Conservation (phyloP, 495 filamentous ascomycete species). For the Penicillium silybi region DNA sequence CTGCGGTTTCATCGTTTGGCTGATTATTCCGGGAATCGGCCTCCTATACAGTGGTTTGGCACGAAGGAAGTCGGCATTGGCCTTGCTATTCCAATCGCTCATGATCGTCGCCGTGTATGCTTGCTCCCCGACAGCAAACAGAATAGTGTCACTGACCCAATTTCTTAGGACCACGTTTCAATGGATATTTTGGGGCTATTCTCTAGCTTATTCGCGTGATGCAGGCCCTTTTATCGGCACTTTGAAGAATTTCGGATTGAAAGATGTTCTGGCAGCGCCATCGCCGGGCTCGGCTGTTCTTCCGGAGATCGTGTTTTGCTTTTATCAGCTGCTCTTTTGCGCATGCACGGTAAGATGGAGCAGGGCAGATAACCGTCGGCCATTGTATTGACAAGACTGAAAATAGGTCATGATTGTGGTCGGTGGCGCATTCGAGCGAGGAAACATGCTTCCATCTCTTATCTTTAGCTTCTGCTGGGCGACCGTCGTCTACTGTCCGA, state of each 20-base stretch:
- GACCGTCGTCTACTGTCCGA: constrained; percentile 56
- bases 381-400: too few species aligned
- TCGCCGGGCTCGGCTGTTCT: constrained; percentile 45
- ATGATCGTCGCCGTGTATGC: constrained; percentile 44
- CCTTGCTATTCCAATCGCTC: constrained; percentile 56
- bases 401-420: constrained; percentile 46
- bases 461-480: constrained; percentile 58
- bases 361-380: too few species aligned
- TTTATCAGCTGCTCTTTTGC: constrained; percentile 57
- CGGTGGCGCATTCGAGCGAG: constrained; percentile 53
- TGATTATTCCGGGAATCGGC: constrained; percentile 58
- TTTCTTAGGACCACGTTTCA: constrained; percentile 41
- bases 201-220: constrained; percentile 47
- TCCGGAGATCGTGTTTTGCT: constrained; percentile 54
- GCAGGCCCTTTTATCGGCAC: constrained; percentile 53
- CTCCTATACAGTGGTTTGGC: constrained; percentile 56
- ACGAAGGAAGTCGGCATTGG: constrained; percentile 53
- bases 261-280: constrained; percentile 46
- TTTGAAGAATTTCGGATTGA: constrained; percentile 51
- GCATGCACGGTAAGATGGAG: constrained; percentile 46
- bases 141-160: neutral
- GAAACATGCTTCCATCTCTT: constrained; percentile 51
- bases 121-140: neutral
- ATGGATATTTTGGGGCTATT: constrained; percentile 60
- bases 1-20: constrained; percentile 52